Evolutionary conservation across 495 filamentous ascomycete genomes (phyloP), one percentile per base, ranked within the genome.

Genomic region (Aspergillus carlsbadensis): DNA sequence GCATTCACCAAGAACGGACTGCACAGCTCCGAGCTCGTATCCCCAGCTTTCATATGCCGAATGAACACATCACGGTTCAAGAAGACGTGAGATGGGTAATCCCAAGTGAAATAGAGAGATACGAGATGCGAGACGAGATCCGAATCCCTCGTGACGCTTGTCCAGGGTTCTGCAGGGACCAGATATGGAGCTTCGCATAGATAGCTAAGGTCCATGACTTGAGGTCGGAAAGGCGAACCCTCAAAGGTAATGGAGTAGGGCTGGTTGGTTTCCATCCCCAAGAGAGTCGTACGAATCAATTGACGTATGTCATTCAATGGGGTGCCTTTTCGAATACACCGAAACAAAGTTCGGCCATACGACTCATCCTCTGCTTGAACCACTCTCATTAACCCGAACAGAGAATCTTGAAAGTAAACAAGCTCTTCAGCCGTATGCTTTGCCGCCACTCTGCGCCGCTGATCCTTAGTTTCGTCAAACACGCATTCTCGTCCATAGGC

Each of bases 1-100:
- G 79, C 75, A 66, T 84, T 82, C 17, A 84, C 80, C 54, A 84
- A 66, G 60, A 81, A 77, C 3, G 78, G 70, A 39, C 71, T 78
- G 65, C 80, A 84, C 64, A 79, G 78, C 58, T 73, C 63, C 13
- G 67, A 69, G 2, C 60, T 60, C 10, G 63, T 35, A 20, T 73
- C 58, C 0, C 65, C 68, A 20, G 21, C 35, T 0, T 49, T 59
- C 74, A 83, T 80, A 63, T 82, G 73, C 15, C 58, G 63, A 13
- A 82, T 50, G 61, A 84, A 81, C 13, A 81, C 70, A 34, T 72
- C 70, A 21, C 68, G 63, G 37, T 81, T 78, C 44, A 84, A 56
- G 60, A 75, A 75, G 7, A 68, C 62, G 65, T 74, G 66, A 22
- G 80, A 78, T n/a, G 77, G 73, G 57, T 80, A 79, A 58, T 81